Conservation (phyloP, 176 grass and related monocot species). For the Eragrostis curvula region DNA sequence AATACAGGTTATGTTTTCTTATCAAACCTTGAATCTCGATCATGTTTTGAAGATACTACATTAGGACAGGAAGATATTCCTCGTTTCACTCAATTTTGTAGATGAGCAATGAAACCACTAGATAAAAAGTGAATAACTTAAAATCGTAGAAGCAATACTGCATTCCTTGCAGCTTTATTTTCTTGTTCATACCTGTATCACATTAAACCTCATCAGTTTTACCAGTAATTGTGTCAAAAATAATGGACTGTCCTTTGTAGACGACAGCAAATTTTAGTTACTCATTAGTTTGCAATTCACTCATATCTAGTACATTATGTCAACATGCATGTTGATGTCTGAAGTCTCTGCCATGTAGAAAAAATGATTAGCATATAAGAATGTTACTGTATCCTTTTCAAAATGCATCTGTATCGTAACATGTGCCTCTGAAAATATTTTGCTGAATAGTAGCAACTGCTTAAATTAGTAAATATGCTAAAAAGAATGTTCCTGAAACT, state of each 20-base stretch:
- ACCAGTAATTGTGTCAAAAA: not conserved
- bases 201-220: constrained; percentile 15
- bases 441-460: not conserved
- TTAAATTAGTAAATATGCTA: constrained; percentile 26
- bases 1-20: constrained; percentile 60
- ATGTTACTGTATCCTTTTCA: constrained; percentile 12
- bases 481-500: not conserved
- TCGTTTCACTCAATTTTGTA: not conserved
- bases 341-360: constrained; percentile 9
- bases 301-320: not conserved
- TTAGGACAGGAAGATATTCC: not conserved
- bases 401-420: constrained; percentile 28
- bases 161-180: constrained; percentile 12
- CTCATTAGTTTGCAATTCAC: not conserved
- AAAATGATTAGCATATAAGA: constrained; percentile 32
- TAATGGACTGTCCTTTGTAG: constrained; percentile 2
- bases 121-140: not conserved
- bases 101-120: constrained; percentile 18
- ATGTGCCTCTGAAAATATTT: constrained; percentile 5
- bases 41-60: not conserved
- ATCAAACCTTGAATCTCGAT: constrained; percentile 20
- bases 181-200: not conserved
- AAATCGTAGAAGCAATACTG: constrained; percentile 4
- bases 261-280: not conserved
- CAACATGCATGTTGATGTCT: constrained; percentile 6